phyloP scores from a whole-genome alignment of 495 filamentous ascomycete genomes.

The Penicillium paradoxum region DNA sequence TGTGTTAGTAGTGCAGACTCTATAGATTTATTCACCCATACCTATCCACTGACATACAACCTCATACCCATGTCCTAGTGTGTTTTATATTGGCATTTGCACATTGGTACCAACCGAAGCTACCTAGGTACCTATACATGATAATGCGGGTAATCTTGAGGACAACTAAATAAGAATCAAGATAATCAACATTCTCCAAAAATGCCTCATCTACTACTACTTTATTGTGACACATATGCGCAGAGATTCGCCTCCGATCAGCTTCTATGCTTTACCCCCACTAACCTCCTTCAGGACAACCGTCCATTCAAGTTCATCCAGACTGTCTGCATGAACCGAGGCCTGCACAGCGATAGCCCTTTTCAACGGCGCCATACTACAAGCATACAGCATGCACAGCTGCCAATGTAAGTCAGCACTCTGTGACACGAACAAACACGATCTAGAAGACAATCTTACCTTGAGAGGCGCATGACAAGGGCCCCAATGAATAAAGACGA shows the following conservation, averaged over 20 bases:
- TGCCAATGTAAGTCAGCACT: not conserved
- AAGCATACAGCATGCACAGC: not conserved
- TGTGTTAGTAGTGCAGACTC: too few species aligned
- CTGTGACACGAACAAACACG: not conserved
- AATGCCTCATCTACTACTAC: too few species aligned
- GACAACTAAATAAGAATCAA: too few species aligned
- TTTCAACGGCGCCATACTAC: not conserved
- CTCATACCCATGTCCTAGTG: too few species aligned
- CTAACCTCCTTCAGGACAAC: not conserved
- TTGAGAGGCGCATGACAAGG: not conserved
- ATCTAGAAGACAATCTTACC: not conserved
- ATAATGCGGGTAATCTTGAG: too few species aligned
- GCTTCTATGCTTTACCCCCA: not conserved
- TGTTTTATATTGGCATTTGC: too few species aligned
- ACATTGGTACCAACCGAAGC: too few species aligned
- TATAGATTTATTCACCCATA: too few species aligned
- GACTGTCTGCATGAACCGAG: not conserved
- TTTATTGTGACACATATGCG: too few species aligned
- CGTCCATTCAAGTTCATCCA: not conserved
- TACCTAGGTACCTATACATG: too few species aligned
- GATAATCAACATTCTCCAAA: too few species aligned
- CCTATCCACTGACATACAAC: too few species aligned
- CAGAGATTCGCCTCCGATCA: conserved; percentile 22
- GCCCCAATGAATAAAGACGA: conserved; percentile 76
- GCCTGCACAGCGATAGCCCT: not conserved